Conservation (phyloP, 129 eudicot species). For the Helianthus tuberosus region DNA sequence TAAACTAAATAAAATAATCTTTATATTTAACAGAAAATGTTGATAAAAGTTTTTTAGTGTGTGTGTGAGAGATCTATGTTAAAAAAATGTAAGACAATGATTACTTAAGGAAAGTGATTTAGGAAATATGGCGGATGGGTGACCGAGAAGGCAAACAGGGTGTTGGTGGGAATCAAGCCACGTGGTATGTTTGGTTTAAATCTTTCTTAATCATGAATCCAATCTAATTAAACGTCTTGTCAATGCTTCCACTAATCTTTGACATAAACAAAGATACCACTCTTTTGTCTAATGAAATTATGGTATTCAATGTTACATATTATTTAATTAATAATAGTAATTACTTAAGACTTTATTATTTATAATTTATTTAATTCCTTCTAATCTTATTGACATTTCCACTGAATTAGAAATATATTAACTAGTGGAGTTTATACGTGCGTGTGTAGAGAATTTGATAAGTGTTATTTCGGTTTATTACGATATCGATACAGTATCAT, state of each 20-base stretch:
- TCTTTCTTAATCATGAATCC: slow-evolving; percentile 8
- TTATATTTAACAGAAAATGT: background rate
- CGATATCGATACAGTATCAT: too few relatives aligned
- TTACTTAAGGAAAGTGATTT: slow-evolving; percentile 12
- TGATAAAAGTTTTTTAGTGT: background rate
- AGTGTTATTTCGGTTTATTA: too few relatives aligned
- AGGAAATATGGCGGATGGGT: slow-evolving; percentile 24
- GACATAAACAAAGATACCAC: background rate
- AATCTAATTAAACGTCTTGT: slow-evolving; percentile 6
- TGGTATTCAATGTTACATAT: background rate
- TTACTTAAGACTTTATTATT: background rate
- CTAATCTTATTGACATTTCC: background rate
- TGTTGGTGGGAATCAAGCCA: slow-evolving; percentile 41
- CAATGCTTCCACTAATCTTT: slow-evolving; percentile 6
- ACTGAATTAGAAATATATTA: too few relatives aligned
- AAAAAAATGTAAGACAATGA: background rate
- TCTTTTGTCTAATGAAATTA: background rate
- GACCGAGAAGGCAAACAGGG: slow-evolving; percentile 19
- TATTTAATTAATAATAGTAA: background rate
- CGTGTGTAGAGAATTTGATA: too few relatives aligned
- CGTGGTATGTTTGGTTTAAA: slow-evolving; percentile 34
- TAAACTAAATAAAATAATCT: background rate
- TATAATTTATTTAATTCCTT: background rate
- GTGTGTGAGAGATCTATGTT: too few relatives aligned
- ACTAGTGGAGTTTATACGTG: too few relatives aligned